Conservation (phyloP, 177 flowering plant species). For the Tripterygium wilfordii region DNA sequence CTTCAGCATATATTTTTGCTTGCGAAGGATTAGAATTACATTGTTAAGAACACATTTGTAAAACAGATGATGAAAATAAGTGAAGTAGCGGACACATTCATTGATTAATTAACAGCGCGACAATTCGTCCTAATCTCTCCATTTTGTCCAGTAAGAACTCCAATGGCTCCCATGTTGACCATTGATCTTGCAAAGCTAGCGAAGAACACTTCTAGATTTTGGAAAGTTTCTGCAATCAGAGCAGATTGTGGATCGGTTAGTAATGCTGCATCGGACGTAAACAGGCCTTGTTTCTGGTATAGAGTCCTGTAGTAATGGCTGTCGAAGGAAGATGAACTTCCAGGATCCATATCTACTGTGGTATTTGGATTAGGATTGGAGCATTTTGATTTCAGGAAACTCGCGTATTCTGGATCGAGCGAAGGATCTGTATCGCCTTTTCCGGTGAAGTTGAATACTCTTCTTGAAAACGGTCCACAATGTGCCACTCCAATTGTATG, state of each 20-base stretch:
- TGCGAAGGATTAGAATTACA: too few species aligned
- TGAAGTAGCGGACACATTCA: too few species aligned
- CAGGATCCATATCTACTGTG: slow-evolving; percentile 12
- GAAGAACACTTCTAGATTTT: slow-evolving; percentile 1
- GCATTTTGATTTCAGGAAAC: slow-evolving; percentile 7
- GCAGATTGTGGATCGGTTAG: slow-evolving; percentile 4
- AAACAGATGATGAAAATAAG: too few species aligned
- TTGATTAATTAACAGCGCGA: slow-evolving; percentile 18
- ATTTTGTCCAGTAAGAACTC: slow-evolving; percentile 9
- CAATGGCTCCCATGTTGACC: slow-evolving; percentile 23
- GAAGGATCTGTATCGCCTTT: slow-evolving; percentile 20
- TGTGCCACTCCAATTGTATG: slow-evolving; percentile 14
- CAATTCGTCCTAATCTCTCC: slow-evolving; percentile 33
- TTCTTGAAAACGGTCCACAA: slow-evolving; percentile 6
- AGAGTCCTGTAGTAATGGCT: slow-evolving; percentile 9
- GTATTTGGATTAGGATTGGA: background rate
- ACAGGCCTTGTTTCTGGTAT: slow-evolving; percentile 7
- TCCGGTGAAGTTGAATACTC: slow-evolving; percentile 19
- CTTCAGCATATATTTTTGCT: too few species aligned
- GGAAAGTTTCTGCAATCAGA: background rate
- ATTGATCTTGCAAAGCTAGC: slow-evolving; percentile 17
- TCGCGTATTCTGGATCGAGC: slow-evolving; percentile 6
- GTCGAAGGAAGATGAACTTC: slow-evolving; percentile 13
- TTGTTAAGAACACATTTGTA: too few species aligned
- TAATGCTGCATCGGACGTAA: slow-evolving; percentile 17